A percentile compares a stretch with the other conserved stretches of the same genome.
Evolutionary conservation across 768 basidiomycete species (phyloP).

Genomic region (Podaxis sp.): DNA sequence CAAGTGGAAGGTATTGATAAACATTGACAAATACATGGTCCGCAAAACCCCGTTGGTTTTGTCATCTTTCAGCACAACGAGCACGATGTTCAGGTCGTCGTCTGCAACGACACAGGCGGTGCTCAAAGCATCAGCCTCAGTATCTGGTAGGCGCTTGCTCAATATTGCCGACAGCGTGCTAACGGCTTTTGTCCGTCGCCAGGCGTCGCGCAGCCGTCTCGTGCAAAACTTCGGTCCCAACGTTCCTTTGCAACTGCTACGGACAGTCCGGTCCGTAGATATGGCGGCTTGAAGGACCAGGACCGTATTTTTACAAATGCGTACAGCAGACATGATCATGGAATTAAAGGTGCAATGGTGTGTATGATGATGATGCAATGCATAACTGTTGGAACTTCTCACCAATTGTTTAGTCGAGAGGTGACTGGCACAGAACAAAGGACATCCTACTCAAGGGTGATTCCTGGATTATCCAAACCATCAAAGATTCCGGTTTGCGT

Average conservation of each 20-base stretch:
- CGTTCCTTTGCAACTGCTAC: slow-evolving; percentile 69
- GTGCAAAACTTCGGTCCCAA: slow-evolving; percentile 30
- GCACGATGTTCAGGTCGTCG: slow-evolving; percentile 29
- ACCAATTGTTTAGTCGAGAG: slow-evolving; percentile 59
- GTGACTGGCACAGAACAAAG: slow-evolving; percentile 98
- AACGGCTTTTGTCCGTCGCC: slow-evolving; percentile 1
- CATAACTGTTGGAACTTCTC: background rate
- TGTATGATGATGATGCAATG: slow-evolving; percentile 19
- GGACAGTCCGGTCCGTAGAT: slow-evolving; percentile 83
- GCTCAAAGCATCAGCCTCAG: slow-evolving; percentile 25
- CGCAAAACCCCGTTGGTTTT: slow-evolving; percentile 25
- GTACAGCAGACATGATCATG: slow-evolving; percentile 84
- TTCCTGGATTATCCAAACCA: slow-evolving; percentile 93
- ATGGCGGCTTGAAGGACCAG: slow-evolving; percentile 93
- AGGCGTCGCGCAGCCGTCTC: slow-evolving; percentile 27
- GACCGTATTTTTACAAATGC: slow-evolving; percentile 93
- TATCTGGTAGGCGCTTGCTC: slow-evolving; percentile 24
- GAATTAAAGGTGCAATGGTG: slow-evolving; percentile 89
- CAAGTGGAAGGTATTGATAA: background rate
- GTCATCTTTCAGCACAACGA: slow-evolving; percentile 24
- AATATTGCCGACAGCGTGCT: background rate
- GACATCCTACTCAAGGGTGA: slow-evolving; percentile 95
- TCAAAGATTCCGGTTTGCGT: slow-evolving; percentile 94
- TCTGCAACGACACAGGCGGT: slow-evolving; percentile 32
- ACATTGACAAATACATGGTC: slow-evolving; percentile 11